Conservation (phyloP, 1,284 basidiomycete species). For the Apiotrichum laibachii region DNA sequence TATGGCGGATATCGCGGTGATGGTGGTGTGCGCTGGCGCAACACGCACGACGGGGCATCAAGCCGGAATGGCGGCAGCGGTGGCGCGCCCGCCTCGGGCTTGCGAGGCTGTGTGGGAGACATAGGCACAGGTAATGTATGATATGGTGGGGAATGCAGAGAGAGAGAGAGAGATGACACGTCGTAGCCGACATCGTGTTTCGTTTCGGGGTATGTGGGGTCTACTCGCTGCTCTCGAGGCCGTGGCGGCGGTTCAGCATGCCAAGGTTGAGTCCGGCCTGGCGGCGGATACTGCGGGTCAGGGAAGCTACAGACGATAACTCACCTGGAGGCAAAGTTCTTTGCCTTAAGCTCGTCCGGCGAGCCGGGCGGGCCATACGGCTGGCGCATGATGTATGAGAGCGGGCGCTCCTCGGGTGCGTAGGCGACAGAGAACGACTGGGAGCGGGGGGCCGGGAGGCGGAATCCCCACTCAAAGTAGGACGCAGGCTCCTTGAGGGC, state of each 20-base stretch:
- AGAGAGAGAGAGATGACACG: too few species aligned
- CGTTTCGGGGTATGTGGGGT: neutral
- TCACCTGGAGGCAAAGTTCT: conserved; percentile 68
- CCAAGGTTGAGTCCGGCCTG: conserved; percentile 38
- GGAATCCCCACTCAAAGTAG: conserved; percentile 21
- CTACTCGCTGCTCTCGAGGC: conserved; percentile 13
- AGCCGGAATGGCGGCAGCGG: neutral
- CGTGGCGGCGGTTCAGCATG: conserved; percentile 33
- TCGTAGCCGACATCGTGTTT: too few species aligned
- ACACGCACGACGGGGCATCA: neutral
- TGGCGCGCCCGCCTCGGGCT: neutral
- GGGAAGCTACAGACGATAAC: neutral
- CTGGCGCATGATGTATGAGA: conserved; percentile 59
- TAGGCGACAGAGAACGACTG: conserved; percentile 18
- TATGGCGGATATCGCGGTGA: neutral
- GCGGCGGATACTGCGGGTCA: conserved; percentile 13
- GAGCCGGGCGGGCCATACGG: conserved; percentile 81
- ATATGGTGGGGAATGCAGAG: neutral
- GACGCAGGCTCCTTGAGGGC: conserved; percentile 15
- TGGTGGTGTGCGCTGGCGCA: neutral
- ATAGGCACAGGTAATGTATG: neutral
- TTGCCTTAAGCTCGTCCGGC: conserved; percentile 77
- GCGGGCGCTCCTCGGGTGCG: neutral
- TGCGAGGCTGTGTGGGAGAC: neutral
- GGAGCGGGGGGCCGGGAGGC: conserved; percentile 18